Evolutionary conservation across 257 asterid genomes (phyloP).

Genomic region (Solanum dulcamara): DNA sequence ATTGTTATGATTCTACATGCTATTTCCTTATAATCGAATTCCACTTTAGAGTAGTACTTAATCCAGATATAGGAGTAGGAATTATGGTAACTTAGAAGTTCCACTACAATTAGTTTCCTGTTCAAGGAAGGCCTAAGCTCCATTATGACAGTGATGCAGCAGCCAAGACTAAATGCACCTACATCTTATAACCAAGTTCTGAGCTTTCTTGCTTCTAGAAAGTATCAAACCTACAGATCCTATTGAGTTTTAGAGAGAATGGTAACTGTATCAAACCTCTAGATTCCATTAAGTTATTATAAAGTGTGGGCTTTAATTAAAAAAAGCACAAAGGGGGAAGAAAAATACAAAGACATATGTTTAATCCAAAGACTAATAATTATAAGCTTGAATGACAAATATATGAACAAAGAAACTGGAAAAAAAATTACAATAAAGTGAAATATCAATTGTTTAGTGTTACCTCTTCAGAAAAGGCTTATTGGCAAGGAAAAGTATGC

Average conservation of each 20-base stretch:
- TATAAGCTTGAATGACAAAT: no score
- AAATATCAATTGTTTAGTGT: no score
- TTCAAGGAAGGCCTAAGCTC: not conserved
- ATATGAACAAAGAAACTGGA: no score
- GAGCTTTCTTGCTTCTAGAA: not conserved
- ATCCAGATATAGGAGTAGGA: not conserved
- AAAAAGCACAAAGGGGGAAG: no score
- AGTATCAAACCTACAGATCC: not conserved
- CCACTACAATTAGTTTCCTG: not conserved
- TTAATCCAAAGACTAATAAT: no score
- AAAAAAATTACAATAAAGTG: no score
- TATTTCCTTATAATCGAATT: not conserved
- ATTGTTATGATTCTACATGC: not conserved
- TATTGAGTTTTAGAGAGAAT: not conserved
- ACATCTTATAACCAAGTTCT: not conserved
- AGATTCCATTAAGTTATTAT: not conserved
- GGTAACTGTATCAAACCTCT: not conserved
- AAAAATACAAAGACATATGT: no score
- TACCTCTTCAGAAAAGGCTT: no score
- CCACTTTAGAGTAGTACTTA: not conserved
- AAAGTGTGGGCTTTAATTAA: no score
- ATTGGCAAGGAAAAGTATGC: no score
- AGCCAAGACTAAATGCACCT: not conserved
- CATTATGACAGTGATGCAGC: not conserved
- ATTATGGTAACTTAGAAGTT: not conserved